A percentile compares a stretch with the other conserved stretches of the same genome.
Evolutionary conservation across 2,329 filamentous ascomycete species (phyloP).

Genomic region (Ploettnerulaceae sp.): DNA sequence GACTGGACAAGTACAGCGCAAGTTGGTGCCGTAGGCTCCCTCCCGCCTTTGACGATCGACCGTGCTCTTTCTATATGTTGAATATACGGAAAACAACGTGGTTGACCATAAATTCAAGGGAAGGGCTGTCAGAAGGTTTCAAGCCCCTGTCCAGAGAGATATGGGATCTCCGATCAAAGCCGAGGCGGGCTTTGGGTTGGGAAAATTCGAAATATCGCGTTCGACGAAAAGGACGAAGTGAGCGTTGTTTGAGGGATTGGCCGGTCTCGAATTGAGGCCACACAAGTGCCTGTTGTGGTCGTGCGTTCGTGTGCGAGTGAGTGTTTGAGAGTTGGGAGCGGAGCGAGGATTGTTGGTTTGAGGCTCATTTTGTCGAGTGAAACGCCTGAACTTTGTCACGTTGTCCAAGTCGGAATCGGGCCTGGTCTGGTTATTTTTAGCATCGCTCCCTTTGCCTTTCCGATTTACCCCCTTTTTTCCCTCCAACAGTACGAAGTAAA

Average conservation of each 20-base stretch:
- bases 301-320: slow-evolving; percentile 7
- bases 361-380: slow-evolving; percentile 12
- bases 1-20: slow-evolving; percentile 1
- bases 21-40: slow-evolving; percentile 6
- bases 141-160: slow-evolving; percentile 18
- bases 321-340: slow-evolving; percentile 6
- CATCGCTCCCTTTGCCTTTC: not conserved
- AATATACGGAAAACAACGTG: slow-evolving; percentile 14
- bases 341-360: not conserved
- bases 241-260: slow-evolving; percentile 9
- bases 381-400: slow-evolving; percentile 10
- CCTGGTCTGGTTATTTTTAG: slow-evolving; percentile 7
- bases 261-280: slow-evolving; percentile 18
- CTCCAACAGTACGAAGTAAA: too few relatives aligned
- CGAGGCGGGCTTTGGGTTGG: slow-evolving; percentile 12
- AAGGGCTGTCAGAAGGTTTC: slow-evolving; percentile 23
- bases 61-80: slow-evolving; percentile 13
- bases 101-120: slow-evolving; percentile 20
- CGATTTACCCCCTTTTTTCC: not conserved
- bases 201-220: not conserved
- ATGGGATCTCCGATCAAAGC: slow-evolving; percentile 19
- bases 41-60: slow-evolving; percentile 8
- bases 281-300: slow-evolving; percentile 4
- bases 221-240: slow-evolving; percentile 3
- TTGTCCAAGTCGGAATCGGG: slow-evolving; percentile 1